These are phyloP conservation scores for Extremus antarcticus DNA, from an alignment of 495 filamentous ascomycete genomes.

Conservation along the genomic window DNA sequence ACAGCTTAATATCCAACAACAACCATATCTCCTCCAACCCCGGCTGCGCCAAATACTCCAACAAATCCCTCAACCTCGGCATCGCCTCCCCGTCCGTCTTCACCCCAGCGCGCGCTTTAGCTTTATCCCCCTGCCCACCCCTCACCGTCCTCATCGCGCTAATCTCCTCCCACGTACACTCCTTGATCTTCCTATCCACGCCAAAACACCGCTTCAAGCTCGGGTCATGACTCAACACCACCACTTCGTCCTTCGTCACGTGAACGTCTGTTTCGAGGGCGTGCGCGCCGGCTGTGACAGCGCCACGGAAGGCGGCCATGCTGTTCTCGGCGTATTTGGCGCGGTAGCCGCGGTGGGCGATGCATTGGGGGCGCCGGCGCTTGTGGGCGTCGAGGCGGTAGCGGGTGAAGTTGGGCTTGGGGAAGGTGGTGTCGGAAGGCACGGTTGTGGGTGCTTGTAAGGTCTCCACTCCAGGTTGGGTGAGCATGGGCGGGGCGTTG, in stretches of 20 bases:
- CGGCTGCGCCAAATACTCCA: slow-evolving; percentile 56
- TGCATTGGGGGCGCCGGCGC: slow-evolving; percentile 51
- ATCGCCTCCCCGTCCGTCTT: slow-evolving; percentile 58
- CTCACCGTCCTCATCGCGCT: slow-evolving; percentile 51
- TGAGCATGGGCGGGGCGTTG: slow-evolving; percentile 7
- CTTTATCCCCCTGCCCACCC: not conserved
- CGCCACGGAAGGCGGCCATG: slow-evolving; percentile 62
- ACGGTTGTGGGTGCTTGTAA: slow-evolving; percentile 11
- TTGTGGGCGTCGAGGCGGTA: slow-evolving; percentile 10
- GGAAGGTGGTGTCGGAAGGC: slow-evolving; percentile 5
- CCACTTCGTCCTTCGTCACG: slow-evolving; percentile 66
- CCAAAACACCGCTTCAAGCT: slow-evolving; percentile 73
- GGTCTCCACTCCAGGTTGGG: slow-evolving; percentile 13
- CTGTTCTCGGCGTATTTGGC: slow-evolving; percentile 75
- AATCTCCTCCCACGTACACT: slow-evolving; percentile 66
- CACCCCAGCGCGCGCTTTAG: not conserved
- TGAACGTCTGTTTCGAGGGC: slow-evolving; percentile 86
- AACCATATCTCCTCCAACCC: slow-evolving; percentile 60
- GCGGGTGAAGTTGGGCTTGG: slow-evolving; percentile 12
- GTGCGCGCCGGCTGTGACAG: slow-evolving; percentile 61
- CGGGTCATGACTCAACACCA: slow-evolving; percentile 74
- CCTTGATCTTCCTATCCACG: slow-evolving; percentile 51
- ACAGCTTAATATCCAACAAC: slow-evolving; percentile 75
- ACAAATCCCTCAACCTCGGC: slow-evolving; percentile 63
- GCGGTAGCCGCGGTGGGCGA: slow-evolving; percentile 81